Conservation (phyloP, 2,329 filamentous ascomycete species). For the Paraphaeosphaeria sporulosa region DNA sequence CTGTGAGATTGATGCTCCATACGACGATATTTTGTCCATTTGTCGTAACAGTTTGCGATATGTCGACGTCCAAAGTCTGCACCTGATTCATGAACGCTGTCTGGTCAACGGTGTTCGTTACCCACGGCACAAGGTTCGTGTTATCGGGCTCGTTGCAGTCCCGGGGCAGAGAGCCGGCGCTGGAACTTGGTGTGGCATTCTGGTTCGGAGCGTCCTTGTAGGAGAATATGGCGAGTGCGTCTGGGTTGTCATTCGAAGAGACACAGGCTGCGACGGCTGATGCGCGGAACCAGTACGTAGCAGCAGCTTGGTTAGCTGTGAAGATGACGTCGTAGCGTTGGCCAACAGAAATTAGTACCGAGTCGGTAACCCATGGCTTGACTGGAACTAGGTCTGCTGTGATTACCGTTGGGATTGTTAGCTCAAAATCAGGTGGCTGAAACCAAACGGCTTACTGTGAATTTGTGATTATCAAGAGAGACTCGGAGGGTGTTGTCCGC, state of each 20-base stretch:
- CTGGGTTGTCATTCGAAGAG: conserved; percentile 42
- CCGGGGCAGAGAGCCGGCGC: conserved; percentile 13
- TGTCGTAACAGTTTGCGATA: conserved; percentile 40
- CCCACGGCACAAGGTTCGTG: conserved; percentile 31
- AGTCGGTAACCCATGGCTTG: conserved; percentile 46
- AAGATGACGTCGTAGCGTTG: conserved; percentile 57
- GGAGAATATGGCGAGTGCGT: conserved; percentile 13
- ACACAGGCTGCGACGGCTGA: conserved; percentile 45
- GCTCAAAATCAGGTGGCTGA: neutral
- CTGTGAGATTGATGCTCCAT: conserved; percentile 51
- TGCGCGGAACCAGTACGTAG: conserved; percentile 55
- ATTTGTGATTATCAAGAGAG: conserved; percentile 46
- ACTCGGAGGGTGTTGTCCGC: conserved; percentile 34
- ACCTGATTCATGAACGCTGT: conserved; percentile 41
- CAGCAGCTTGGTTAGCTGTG: conserved; percentile 49
- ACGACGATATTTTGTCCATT: conserved; percentile 50
- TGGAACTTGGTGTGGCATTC: conserved; percentile 8
- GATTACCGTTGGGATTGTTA: conserved; percentile 26
- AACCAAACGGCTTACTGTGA: conserved; percentile 36
- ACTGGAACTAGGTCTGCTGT: conserved; percentile 49
- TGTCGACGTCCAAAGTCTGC: conserved; percentile 41
- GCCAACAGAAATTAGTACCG: conserved; percentile 48
- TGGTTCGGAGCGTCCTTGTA: conserved; percentile 6
- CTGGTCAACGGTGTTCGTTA: conserved; percentile 42
- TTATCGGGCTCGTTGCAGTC: conserved; percentile 44